Evolutionary conservation across 768 basidiomycete species (phyloP), one percentile per base, ranked within the genome.

Genomic region (Boletellus emodensis): DNA sequence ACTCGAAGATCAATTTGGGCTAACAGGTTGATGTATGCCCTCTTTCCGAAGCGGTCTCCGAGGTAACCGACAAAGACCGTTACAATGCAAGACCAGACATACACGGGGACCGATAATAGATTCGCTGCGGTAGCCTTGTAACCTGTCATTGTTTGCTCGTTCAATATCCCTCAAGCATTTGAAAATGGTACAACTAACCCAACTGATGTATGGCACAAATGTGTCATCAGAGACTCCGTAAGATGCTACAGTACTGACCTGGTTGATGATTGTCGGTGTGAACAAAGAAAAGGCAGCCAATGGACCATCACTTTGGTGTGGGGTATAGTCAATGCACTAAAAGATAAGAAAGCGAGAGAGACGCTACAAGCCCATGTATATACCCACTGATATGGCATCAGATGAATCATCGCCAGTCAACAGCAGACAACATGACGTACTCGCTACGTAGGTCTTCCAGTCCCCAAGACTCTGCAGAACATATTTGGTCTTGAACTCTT

Each of bases 71-170:
- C 69, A 30, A 71, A 50, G 53, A 78, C 75, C 5, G 88, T 90
- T 59, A 86, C 70, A 34, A 86, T 63, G 57, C 85, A 85, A 17
- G 83, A 81, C 79, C 84, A 87, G 6, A 75, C 78, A 60, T 90
- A 90, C 26, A 89, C 84, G 2, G 88, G 87, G 4, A 90, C 86
- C 0, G 85, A 85, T 14, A 91, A 72, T 11, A 90, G 64, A 60
- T 90, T 90, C 2, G 87, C 85, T 22, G 72, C 65, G 1, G 84
- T 88, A 11, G 85, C 80, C 35, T 69, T 65, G 69, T 77, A 86
- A 4, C 83, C 84, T 79, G 50, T 37, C 33, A 49, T 51, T 18
- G 37, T 33, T 40, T 39, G 13, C 22, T 48, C 44, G 12, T 28
- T 50, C 41, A 44, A 18, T 13, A 15, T 11, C 14, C 40, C 3